Conservation (phyloP, 257 asterid species). For the Solanum corneliomulleri region DNA sequence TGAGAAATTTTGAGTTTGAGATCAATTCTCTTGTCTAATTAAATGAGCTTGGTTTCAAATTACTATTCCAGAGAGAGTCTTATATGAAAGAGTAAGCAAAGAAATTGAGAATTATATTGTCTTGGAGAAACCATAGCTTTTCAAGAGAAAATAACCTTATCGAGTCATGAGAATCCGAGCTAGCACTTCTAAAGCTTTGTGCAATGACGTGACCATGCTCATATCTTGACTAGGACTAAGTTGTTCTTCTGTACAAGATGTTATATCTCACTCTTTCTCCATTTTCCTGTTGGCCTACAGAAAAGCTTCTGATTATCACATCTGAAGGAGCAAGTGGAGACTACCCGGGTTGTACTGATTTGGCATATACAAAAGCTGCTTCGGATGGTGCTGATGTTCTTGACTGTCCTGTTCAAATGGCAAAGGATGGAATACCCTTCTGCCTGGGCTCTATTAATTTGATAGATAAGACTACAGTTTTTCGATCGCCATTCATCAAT, state of each 20-base stretch:
- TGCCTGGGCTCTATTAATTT: constrained; percentile 71
- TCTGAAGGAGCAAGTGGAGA: constrained; percentile 78
- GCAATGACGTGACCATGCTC: neutral
- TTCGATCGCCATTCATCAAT: constrained; percentile 21
- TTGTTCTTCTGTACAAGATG: neutral
- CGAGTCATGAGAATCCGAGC: neutral
- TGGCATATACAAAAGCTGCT: constrained; percentile 56
- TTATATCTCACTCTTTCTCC: neutral
- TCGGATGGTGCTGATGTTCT: constrained; percentile 59
- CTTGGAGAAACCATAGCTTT: neutral
- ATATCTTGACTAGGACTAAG: neutral
- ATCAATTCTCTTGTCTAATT: neutral
- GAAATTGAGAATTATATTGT: neutral
- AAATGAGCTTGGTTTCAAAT: neutral
- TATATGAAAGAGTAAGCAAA: neutral
- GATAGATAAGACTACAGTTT: constrained; percentile 32
- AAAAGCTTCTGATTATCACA: constrained; percentile 38
- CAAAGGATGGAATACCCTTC: constrained; percentile 54
- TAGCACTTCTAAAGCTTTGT: neutral
- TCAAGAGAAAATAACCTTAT: neutral
- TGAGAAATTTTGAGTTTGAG: neutral
- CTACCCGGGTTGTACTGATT: constrained; percentile 71
- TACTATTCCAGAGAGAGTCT: neutral
- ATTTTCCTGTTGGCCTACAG: neutral
- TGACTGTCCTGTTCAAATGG: constrained; percentile 71